Conservation (phyloP, 2,329 filamentous ascomycete species). For the Colletotrichum echinochloae region DNA sequence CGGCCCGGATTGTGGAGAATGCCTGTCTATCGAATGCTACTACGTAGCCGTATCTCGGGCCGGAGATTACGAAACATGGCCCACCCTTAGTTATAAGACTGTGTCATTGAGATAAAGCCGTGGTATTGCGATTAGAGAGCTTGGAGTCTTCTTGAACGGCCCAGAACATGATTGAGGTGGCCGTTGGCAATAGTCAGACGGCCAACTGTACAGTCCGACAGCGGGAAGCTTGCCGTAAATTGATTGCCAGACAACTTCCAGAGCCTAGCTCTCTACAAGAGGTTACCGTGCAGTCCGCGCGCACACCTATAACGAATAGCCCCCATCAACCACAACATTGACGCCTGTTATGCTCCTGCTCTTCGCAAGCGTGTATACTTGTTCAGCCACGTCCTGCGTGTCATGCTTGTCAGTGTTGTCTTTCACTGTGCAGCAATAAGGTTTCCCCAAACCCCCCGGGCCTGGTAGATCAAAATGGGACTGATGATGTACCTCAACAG, state of each 20-base stretch:
- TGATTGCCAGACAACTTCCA: not conserved
- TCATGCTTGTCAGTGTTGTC: conserved; percentile 64
- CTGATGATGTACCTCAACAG: too few relatives aligned
- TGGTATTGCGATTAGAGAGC: not conserved
- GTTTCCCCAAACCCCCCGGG: too few relatives aligned
- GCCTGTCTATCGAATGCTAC: not conserved
- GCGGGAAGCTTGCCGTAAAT: not conserved
- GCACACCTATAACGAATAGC: conserved; percentile 6
- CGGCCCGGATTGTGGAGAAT: not conserved
- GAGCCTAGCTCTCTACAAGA: not conserved
- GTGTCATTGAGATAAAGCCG: not conserved
- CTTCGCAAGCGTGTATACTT: conserved; percentile 62
- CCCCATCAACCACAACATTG: conserved; percentile 61
- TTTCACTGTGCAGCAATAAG: too few relatives aligned
- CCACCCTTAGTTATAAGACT: not conserved
- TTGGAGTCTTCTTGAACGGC: not conserved
- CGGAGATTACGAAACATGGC: not conserved
- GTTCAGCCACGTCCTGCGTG: conserved; percentile 67
- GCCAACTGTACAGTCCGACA: not conserved
- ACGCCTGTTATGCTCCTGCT: conserved; percentile 63
- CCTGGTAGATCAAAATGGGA: too few relatives aligned
- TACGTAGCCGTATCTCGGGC: not conserved
- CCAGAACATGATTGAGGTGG: not conserved
- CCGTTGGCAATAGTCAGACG: not conserved
- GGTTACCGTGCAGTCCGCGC: not conserved